A percentile compares a stretch with the other conserved stretches of the same genome.
These are phyloP conservation scores for Ustilago hordei DNA, from an alignment of 1,284 basidiomycete species.

Conservation along the genomic window DNA sequence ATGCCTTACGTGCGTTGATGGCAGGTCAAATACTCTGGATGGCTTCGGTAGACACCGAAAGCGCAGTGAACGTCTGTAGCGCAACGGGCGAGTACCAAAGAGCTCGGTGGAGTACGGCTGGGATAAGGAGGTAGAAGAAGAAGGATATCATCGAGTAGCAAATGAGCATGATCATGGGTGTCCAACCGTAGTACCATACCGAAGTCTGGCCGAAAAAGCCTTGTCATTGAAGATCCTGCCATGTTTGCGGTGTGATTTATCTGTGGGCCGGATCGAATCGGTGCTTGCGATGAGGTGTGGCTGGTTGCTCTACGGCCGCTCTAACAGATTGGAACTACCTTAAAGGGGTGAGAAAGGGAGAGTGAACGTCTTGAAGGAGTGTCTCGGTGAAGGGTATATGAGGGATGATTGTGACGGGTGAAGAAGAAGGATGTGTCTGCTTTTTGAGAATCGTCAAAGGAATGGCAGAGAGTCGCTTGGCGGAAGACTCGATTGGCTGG, in stretches of 20 bases:
- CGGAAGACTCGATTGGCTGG: neutral
- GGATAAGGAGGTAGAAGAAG: constrained; percentile 58
- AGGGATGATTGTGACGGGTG: neutral
- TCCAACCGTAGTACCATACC: constrained; percentile 53
- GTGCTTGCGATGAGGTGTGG: neutral
- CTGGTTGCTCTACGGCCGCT: neutral
- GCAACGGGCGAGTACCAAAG: constrained; percentile 54
- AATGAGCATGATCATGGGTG: constrained; percentile 57
- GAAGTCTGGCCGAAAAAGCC: constrained; percentile 31
- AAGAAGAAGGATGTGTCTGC: neutral
- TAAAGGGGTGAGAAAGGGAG: neutral
- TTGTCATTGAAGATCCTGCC: constrained; percentile 15
- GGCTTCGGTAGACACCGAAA: constrained; percentile 58
- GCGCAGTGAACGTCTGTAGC: constrained; percentile 57
- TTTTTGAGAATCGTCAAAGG: neutral
- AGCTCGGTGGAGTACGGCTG: constrained; percentile 47
- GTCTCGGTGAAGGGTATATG: neutral
- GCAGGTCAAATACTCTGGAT: constrained; percentile 57
- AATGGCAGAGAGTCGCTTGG: neutral
- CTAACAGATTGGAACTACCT: neutral
- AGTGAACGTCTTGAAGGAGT: neutral
- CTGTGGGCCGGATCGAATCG: neutral
- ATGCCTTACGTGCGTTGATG: constrained; percentile 55
- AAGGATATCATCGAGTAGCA: constrained; percentile 50
- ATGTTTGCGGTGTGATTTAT: constrained; percentile 14